Evolutionary conservation across 257 asterid species (phyloP).

Genomic region (Henckelia pumila): DNA sequence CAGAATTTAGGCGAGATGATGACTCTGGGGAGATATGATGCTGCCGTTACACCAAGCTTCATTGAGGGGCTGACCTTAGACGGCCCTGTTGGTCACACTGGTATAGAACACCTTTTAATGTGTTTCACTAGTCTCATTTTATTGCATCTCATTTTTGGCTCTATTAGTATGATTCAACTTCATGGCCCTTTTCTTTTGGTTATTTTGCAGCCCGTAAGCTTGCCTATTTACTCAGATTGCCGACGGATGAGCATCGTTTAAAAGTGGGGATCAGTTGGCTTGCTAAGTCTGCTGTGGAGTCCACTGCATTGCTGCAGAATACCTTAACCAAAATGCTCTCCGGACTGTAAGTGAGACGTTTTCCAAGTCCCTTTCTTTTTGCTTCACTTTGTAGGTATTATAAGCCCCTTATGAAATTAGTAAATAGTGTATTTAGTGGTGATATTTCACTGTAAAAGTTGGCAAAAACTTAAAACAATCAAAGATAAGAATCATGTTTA

Average conservation of each 20-base stretch:
- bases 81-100: conserved; percentile 89
- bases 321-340: conserved; percentile 60
- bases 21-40: conserved; percentile 90
- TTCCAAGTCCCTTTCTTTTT: too few relatives aligned
- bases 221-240: conserved; percentile 80
- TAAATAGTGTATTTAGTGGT: too few relatives aligned
- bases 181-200: not conserved
- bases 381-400: too few relatives aligned
- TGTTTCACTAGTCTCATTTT: conserved; percentile 10
- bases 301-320: conserved; percentile 68
- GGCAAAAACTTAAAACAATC: too few relatives aligned
- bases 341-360: conserved; percentile 27
- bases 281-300: conserved; percentile 70
- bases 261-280: conserved; percentile 96
- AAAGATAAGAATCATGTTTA: too few relatives aligned
- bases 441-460: too few relatives aligned
- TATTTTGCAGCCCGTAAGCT: conserved; percentile 75
- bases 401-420: too few relatives aligned
- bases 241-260: conserved; percentile 84
- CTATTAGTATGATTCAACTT: conserved; percentile 1
- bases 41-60: conserved; percentile 82
- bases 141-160: not conserved
- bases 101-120: conserved; percentile 33
- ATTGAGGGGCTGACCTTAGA: conserved; percentile 80
- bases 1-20: conserved; percentile 97